Evolutionary conservation across 2,329 filamentous ascomycete species (phyloP), one percentile per base, ranked within the genome.

Genomic region (Fusarium staphyleae): DNA sequence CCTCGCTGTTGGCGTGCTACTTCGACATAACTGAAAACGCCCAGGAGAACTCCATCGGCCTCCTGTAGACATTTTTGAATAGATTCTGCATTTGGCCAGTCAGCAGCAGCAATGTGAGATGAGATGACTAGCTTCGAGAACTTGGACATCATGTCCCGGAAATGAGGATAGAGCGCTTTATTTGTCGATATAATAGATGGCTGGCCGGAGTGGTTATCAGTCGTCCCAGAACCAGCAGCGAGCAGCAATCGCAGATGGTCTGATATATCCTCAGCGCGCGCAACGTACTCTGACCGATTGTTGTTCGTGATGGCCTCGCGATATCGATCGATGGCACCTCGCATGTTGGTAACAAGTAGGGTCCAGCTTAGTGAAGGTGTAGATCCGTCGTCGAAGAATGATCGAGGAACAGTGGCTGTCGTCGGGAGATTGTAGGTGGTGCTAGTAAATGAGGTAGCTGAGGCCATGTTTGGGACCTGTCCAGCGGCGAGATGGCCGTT

Each of bases 121-220:
- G 95, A 99, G 41, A 99, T 87, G 36, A 99, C 95, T 9, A 99
- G 81, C 73, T 99, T 99, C n/a, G 95, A 98, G 73, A 99, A 99
- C 67, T 96, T 93, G 36, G 95, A 98, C 95, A 99, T 99, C 87
- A 98, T 98, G 71, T 98, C 95, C 47, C 95, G 84, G 75, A 99
- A 99, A 74, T 98, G 93, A 18, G 95, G 95, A 70, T 98, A 98
- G 13, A 99, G 79, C 0, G 92, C 90, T 73, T 98, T 98, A 79
- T 99, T 99, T 5, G 91, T 96, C 6, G 93, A 97, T 55, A 99
- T 99, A 68, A 99, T 97, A n/a, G 95, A 98, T 4, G 95, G 95
- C 65, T 98, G 96, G 34, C 95, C 95, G 15, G 95, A 98, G 72
- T 99, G 95, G 70, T 99, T 99, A 75, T 99, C 95, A 0, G 95